Percentiles rank a stretch among this genome's conserved stretches.
These are phyloP conservation scores for Solanum arcanum DNA, from an alignment of 257 asterid genomes.

Conservation along the genomic window DNA sequence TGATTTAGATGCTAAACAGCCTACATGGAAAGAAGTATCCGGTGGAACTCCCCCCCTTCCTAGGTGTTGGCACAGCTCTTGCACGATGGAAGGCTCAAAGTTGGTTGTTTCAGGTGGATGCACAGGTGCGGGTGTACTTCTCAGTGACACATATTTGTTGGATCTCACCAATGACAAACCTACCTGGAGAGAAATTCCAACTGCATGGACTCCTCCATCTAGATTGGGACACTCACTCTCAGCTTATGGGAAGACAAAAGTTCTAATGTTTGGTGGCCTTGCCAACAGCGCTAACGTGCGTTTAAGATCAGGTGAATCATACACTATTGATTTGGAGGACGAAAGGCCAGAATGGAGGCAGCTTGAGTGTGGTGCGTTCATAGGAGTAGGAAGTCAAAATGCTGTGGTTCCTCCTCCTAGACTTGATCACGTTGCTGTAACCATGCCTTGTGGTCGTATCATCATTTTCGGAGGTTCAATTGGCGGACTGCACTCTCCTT, in stretches of 20 bases:
- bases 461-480: slow-evolving; percentile 78
- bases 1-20: slow-evolving; percentile 74
- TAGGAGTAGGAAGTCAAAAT: slow-evolving; percentile 58
- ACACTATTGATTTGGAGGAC: slow-evolving; percentile 62
- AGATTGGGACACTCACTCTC: slow-evolving; percentile 78
- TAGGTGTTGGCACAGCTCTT: slow-evolving; percentile 87
- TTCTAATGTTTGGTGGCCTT: slow-evolving; percentile 81
- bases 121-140: slow-evolving; percentile 77
- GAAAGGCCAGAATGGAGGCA: slow-evolving; percentile 73
- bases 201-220: slow-evolving; percentile 70
- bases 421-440: slow-evolving; percentile 74
- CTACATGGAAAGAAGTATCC: slow-evolving; percentile 71
- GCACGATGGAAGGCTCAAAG: slow-evolving; percentile 84
- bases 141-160: slow-evolving; percentile 57
- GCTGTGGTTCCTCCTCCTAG: slow-evolving; percentile 74
- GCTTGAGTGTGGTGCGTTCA: slow-evolving; percentile 52
- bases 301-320: slow-evolving; percentile 78
- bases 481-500: slow-evolving; percentile 79
- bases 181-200: slow-evolving; percentile 63
- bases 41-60: slow-evolving; percentile 82
- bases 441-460: slow-evolving; percentile 88
- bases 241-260: slow-evolving; percentile 64
- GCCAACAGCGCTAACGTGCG: slow-evolving; percentile 84
- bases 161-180: slow-evolving; percentile 67
- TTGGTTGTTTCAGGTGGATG: slow-evolving; percentile 84